Evolutionary conservation across 148 eudicot species (phyloP), one percentile per base, ranked within the genome.

Genomic region (Gaultheria prostrata): DNA sequence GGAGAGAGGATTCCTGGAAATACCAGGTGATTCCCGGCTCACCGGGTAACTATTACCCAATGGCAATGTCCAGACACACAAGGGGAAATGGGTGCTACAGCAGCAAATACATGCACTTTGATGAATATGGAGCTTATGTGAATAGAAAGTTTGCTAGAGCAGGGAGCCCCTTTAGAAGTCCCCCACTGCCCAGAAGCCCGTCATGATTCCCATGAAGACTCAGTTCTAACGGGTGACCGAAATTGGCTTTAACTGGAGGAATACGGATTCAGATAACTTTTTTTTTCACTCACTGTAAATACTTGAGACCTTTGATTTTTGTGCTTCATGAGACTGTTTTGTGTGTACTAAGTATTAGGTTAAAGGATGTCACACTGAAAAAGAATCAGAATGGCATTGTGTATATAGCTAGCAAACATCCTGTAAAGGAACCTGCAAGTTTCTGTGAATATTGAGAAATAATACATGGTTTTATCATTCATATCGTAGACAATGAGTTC

Each of bases 1-100:
- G 86, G 4, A 70, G 88, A 53, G 82, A 83, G 1, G 91, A 89
- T 8, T 83, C 85, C n/a, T 78, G 70, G 53, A 82, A 86, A 35
- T 86, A 82, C 75, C 91, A 85, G 50, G 69, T 30, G 45, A 71
- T 65, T 72, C 71, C 77, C 0, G 26, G 30, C 13, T 18, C 72
- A 9, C 82, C 82, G 28, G 76, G 30, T 14, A 46, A 76, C 81
- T 71, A 85, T 17, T 78, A 81, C 84, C 76, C 79, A 0, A 2
- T 48, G 7, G 10, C 71, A 67, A 28, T 28, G 30, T 18, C 39
- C 10, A 84, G 69, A 69, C 83, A 87, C 49, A 50, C 10, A 56
- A 39, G 84, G 35, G 85, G 87, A 32, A 28, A 70, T 21, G 73
- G 71, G 15, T 15, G 72, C 48, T 71, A 73, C 24, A 39, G 85